Evolutionary conservation across 352 stramenopile genomes (phyloP).

Genomic region (Globisporangium orthogonon): DNA sequence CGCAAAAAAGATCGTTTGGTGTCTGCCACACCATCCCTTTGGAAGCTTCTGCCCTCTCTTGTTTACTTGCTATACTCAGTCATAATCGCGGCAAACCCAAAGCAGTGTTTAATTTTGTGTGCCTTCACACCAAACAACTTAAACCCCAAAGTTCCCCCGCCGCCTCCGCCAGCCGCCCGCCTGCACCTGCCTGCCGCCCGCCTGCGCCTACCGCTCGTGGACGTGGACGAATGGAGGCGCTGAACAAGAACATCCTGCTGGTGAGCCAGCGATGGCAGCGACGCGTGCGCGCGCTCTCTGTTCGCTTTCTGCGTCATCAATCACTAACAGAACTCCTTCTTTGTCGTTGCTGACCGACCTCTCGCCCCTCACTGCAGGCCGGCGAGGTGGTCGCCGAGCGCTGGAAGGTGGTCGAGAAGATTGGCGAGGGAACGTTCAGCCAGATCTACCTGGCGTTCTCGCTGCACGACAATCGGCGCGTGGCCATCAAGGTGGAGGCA

Average conservation of each 20-base stretch:
- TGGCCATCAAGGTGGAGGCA: conserved; percentile 84
- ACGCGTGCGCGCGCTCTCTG: no score
- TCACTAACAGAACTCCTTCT: no score
- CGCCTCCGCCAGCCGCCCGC: neutral
- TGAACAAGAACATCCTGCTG: conserved; percentile 85
- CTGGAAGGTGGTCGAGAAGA: conserved; percentile 86
- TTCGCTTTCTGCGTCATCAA: no score
- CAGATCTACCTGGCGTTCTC: conserved; percentile 87
- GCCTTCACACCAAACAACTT: neutral
- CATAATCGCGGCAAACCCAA: no score
- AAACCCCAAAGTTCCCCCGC: neutral
- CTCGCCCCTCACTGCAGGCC: conserved; percentile 22
- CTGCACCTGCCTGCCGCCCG: neutral
- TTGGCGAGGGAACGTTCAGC: conserved; percentile 86
- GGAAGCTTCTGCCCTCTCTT: no score
- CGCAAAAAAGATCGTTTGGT: no score
- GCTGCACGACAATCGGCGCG: conserved; percentile 61
- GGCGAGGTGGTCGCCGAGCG: conserved; percentile 77
- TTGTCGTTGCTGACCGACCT: neutral
- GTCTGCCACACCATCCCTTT: no score
- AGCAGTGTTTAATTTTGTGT: neutral
- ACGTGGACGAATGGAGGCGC: conserved; percentile 28
- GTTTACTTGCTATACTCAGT: no score
- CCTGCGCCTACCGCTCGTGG: neutral
- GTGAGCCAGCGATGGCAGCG: conserved; percentile 17